phyloP scores from a whole-genome alignment of 352 stramenopile genomes.

The Phytophthora melonis region DNA sequence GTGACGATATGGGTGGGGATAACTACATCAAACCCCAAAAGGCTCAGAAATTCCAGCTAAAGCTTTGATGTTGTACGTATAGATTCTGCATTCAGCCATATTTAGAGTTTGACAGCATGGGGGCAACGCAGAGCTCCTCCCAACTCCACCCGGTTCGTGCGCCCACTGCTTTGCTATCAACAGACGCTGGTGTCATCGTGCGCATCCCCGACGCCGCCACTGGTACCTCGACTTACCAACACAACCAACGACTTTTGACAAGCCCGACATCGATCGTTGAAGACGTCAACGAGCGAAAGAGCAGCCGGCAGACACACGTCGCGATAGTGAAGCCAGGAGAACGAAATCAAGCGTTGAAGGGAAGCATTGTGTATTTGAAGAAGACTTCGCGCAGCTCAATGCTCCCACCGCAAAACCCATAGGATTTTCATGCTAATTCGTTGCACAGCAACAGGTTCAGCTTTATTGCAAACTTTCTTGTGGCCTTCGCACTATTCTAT shows the following conservation, averaged over 20 bases:
- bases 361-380: conserved; percentile 75
- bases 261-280: conserved; percentile 8
- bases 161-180: conserved; percentile 56
- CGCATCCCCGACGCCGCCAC: conserved; percentile 36
- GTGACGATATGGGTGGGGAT: conserved; percentile 6
- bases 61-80: too few species aligned
- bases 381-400: conserved; percentile 30
- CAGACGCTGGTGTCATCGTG: conserved; percentile 60
- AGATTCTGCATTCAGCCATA: not conserved
- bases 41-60: too few species aligned
- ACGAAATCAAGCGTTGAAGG: conserved; percentile 55
- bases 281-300: not conserved
- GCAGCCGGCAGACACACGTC: conserved; percentile 26
- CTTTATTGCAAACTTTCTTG: conserved; percentile 22
- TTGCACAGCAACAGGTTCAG: conserved; percentile 11
- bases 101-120: conserved; percentile 43
- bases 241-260: conserved; percentile 47
- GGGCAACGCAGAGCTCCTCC: conserved; percentile 38
- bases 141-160: conserved; percentile 38
- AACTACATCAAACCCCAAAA: not conserved
- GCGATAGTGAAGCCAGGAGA: conserved; percentile 48
- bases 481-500: conserved; percentile 42
- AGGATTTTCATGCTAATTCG: not conserved
- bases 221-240: conserved; percentile 49
- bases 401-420: conserved; percentile 6